phyloP scores from a whole-genome alignment of 768 basidiomycete genomes.

The Russula vinacea region DNA sequence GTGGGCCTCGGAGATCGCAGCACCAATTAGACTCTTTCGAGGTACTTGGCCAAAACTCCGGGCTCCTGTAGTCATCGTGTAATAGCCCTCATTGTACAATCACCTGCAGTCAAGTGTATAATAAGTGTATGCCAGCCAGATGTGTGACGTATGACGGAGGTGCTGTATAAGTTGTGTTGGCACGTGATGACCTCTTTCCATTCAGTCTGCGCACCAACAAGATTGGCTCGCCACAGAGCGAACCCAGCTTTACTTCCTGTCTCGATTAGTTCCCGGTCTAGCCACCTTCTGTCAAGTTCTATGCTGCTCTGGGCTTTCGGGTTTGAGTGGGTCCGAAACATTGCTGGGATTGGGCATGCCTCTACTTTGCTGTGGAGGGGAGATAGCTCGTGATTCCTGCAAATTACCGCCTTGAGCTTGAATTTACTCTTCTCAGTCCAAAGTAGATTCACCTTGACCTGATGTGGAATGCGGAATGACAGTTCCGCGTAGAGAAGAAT shows the following conservation, averaged over 20 bases:
- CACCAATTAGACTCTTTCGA: not conserved
- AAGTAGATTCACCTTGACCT: not conserved
- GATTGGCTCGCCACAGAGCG: too few relatives aligned
- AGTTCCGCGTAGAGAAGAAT: not conserved
- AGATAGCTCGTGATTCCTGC: not conserved
- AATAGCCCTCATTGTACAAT: slow-evolving; percentile 2
- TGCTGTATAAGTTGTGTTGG: not conserved
- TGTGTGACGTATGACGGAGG: not conserved
- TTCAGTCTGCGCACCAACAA: too few relatives aligned
- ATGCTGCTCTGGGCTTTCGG: not conserved
- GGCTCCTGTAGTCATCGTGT: not conserved
- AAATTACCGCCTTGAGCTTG: not conserved
- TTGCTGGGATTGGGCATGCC: not conserved
- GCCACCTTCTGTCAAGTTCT: not conserved
- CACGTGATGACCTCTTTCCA: not conserved
- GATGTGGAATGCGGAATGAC: not conserved
- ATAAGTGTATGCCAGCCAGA: not conserved
- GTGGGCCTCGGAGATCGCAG: not conserved
- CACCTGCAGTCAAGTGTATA: not conserved
- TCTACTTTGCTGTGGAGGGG: not conserved
- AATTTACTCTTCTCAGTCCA: not conserved
- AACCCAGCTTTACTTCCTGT: not conserved
- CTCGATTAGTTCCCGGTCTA: not conserved
- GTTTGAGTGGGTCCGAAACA: not conserved
- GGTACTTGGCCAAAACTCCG: not conserved